Evolutionary conservation across 192 early-diverging fungal species (phyloP).

Genomic region (Coemansia erecta): DNA sequence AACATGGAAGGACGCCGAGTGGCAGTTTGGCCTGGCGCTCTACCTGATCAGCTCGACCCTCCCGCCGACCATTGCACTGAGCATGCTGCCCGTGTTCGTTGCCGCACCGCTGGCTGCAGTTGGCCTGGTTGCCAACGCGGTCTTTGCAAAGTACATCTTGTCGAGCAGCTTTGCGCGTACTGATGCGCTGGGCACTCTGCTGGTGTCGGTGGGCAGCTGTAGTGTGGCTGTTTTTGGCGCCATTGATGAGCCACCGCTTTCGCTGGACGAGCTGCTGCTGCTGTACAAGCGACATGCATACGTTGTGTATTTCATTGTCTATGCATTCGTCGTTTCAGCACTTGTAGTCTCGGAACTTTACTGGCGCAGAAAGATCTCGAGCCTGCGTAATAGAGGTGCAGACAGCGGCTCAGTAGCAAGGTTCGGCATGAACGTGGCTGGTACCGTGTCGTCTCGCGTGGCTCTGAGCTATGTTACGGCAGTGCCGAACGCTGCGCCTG

Average conservation of each 20-base stretch:
- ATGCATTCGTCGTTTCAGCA: slow-evolving; percentile 52
- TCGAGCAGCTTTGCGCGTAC: slow-evolving; percentile 62
- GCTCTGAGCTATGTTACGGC: slow-evolving; percentile 9
- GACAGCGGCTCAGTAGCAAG: background rate
- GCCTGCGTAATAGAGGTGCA: background rate
- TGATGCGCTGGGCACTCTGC: slow-evolving; percentile 62
- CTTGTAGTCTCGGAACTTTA: slow-evolving; percentile 48
- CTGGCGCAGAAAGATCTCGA: slow-evolving; percentile 35
- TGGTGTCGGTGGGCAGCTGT: slow-evolving; percentile 64
- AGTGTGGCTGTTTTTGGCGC: slow-evolving; percentile 72
- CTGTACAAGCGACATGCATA: slow-evolving; percentile 68
- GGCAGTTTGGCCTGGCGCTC: slow-evolving; percentile 65
- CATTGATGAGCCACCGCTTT: slow-evolving; percentile 69
- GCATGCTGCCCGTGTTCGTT: slow-evolving; percentile 74
- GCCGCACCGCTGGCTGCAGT: slow-evolving; percentile 74
- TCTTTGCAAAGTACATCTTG: slow-evolving; percentile 66
- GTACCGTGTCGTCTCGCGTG: slow-evolving; percentile 5
- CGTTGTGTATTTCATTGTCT: slow-evolving; percentile 62
- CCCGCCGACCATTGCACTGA: slow-evolving; percentile 70
- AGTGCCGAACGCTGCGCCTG: background rate
- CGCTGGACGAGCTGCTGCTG: slow-evolving; percentile 62
- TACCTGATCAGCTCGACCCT: slow-evolving; percentile 69
- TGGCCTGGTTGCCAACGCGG: slow-evolving; percentile 72
- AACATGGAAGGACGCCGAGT: slow-evolving; percentile 55
- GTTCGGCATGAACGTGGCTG: background rate